These are phyloP conservation scores for Hypoxylon sp. DNA, from an alignment of 2,329 filamentous ascomycete species.

Conservation along the genomic window DNA sequence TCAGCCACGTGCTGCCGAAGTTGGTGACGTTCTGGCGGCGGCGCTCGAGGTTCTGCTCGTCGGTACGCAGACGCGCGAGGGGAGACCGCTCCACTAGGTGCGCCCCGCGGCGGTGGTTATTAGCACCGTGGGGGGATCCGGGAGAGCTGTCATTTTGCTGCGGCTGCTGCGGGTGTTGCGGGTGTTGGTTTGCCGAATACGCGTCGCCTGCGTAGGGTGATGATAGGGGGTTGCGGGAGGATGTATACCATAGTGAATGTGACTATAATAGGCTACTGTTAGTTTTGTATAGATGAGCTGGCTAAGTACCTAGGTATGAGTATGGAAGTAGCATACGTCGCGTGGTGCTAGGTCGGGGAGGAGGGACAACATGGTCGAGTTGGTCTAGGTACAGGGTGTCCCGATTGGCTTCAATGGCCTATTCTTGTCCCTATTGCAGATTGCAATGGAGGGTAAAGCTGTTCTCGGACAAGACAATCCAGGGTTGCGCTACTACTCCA, in stretches of 20 bases:
- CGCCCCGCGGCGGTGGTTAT: conserved; percentile 48
- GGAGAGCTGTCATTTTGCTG: conserved; percentile 45
- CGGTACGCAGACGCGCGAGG: conserved; percentile 78
- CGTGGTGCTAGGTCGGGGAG: conserved; percentile 78
- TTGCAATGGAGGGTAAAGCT: conserved; percentile 9
- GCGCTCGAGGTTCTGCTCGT: conserved; percentile 82
- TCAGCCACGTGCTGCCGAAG: conserved; percentile 92
- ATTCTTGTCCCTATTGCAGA: not conserved
- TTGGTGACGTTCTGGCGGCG: conserved; percentile 87
- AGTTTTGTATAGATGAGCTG: conserved; percentile 39
- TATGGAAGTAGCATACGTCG: conserved; percentile 68
- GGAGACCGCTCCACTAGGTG: conserved; percentile 70
- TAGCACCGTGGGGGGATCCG: conserved; percentile 54
- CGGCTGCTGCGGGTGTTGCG: conserved; percentile 47
- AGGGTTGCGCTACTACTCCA: conserved; percentile 21
- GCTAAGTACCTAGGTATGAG: conserved; percentile 11
- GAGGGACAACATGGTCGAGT: conserved; percentile 69
- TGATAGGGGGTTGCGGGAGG: conserved; percentile 67
- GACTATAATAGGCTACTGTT: conserved; percentile 65
- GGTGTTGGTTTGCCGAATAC: conserved; percentile 45
- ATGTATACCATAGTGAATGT: conserved; percentile 81
- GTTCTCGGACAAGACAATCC: conserved; percentile 18
- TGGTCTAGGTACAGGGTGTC: conserved; percentile 13
- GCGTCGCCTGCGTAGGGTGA: conserved; percentile 54
- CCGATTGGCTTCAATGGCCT: conserved; percentile 27